Conservation (phyloP, 441 rosid species). For the Corymbia calophylla region DNA sequence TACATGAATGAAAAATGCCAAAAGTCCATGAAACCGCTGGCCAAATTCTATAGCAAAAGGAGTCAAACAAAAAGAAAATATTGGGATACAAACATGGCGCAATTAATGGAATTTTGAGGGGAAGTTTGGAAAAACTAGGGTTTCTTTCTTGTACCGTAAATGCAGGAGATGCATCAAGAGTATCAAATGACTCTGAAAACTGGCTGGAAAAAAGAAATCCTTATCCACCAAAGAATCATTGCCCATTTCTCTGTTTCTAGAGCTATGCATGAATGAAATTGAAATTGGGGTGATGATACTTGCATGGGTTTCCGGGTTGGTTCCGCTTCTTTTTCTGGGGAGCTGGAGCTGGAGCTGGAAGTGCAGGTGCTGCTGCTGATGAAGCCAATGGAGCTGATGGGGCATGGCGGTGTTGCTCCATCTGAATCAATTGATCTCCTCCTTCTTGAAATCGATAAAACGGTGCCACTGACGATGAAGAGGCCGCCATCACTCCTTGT, state of each 20-base stretch:
- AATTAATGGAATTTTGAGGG: background rate
- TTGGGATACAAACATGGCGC: background rate
- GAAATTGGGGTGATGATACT: slow-evolving; percentile 23
- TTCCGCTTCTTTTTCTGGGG: slow-evolving; percentile 76
- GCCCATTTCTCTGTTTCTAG: background rate
- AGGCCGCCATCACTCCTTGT: slow-evolving; percentile 39
- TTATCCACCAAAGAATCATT: background rate
- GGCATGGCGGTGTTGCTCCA: slow-evolving; percentile 34
- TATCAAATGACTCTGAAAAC: background rate
- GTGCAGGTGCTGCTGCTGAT: slow-evolving; percentile 34
- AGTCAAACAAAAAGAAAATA: background rate
- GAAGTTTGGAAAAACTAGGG: background rate
- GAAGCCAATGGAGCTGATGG: slow-evolving; percentile 10
- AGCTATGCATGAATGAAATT: background rate
- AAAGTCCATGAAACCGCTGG: slow-evolving; percentile 11
- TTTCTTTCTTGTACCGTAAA: background rate
- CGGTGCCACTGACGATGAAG: slow-evolving; percentile 61
- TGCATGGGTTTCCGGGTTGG: slow-evolving; percentile 90
- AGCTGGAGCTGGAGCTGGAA: slow-evolving; percentile 36
- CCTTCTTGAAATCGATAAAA: slow-evolving; percentile 70
- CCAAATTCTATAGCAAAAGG: background rate
- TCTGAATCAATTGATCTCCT: slow-evolving; percentile 41
- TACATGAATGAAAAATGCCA: slow-evolving; percentile 10
- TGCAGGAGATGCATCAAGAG: background rate
- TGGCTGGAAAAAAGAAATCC: background rate